phyloP scores from a whole-genome alignment of 768 basidiomycete genomes.

The Phaffia australis region DNA sequence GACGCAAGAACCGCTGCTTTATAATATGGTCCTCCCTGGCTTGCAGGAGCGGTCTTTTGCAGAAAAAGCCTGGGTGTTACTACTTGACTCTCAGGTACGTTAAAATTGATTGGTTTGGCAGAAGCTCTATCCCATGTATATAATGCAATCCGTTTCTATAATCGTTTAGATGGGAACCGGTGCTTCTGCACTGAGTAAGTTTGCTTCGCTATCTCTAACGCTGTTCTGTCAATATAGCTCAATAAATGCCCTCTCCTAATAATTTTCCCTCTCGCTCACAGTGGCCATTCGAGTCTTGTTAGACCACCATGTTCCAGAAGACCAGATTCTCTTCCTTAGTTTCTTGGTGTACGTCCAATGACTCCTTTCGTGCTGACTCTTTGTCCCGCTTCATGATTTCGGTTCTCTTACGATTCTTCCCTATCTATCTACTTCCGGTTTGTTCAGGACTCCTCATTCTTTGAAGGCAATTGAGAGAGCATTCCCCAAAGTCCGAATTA shows the following conservation, averaged over 20 bases:
- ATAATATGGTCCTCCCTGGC: conserved; percentile 68
- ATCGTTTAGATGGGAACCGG: conserved; percentile 65
- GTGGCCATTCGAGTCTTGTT: conserved; percentile 90
- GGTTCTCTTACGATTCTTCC: too few species aligned
- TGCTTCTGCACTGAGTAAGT: conserved; percentile 43
- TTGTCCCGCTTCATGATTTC: too few species aligned
- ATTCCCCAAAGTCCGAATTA: conserved; percentile 56
- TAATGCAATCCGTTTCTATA: conserved; percentile 33
- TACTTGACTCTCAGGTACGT: conserved; percentile 75
- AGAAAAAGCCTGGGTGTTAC: conserved; percentile 62
- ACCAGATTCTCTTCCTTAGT: conserved; percentile 55
- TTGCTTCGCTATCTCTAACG: conserved; percentile 38
- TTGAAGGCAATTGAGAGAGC: conserved; percentile 67
- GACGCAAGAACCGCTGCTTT: conserved; percentile 76
- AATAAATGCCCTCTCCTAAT: background rate
- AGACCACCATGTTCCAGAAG: conserved; percentile 65
- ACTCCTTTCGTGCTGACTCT: too few species aligned
- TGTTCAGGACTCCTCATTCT: conserved; percentile 58
- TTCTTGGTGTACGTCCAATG: conserved; percentile 42
- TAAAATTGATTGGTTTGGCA: background rate
- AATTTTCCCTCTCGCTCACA: background rate
- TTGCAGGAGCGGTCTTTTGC: conserved; percentile 59
- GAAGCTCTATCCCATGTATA: background rate
- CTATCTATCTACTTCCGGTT: conserved; percentile 33
- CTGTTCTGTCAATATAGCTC: too few species aligned